A percentile compares a stretch with the other conserved stretches of the same genome.
These are phyloP conservation scores for Mycena leptocephala DNA, from an alignment of 768 basidiomycete species.

Conservation along the genomic window DNA sequence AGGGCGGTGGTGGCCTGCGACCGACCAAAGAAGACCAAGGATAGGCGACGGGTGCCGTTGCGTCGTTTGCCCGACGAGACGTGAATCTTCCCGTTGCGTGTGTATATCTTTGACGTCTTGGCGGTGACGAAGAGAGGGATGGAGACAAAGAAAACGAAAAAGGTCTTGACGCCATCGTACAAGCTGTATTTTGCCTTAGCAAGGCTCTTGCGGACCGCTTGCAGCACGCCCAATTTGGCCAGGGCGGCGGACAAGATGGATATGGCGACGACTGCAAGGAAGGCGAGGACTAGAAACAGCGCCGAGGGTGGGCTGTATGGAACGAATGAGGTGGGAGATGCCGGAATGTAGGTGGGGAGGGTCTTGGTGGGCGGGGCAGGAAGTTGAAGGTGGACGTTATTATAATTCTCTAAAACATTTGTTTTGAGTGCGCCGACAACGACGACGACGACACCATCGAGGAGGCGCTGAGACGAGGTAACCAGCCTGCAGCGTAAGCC, in stretches of 20 bases:
- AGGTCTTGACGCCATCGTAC: too few species aligned
- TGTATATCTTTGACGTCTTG: not conserved
- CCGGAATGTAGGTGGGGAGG: not conserved
- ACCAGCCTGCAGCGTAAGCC: not conserved
- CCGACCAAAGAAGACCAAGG: not conserved
- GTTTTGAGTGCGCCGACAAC: not conserved
- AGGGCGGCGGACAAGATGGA: not conserved
- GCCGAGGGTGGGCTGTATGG: not conserved
- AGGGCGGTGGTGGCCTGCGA: not conserved
- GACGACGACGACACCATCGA: not conserved
- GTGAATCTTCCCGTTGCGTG: not conserved
- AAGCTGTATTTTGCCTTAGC: too few species aligned
- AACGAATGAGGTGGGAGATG: not conserved
- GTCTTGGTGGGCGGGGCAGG: not conserved
- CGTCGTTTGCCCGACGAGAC: not conserved
- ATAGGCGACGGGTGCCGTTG: not conserved
- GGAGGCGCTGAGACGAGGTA: not conserved
- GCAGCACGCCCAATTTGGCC: not conserved
- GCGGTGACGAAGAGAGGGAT: not conserved
- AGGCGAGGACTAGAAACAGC: not conserved
- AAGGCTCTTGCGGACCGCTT: not conserved
- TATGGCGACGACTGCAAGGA: not conserved
- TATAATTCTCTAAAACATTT: too few species aligned
- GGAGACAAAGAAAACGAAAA: not conserved
- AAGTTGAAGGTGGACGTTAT: not conserved